Percentiles rank a stretch among this genome's conserved stretches.
phyloP scores from a whole-genome alignment of 2,329 filamentous ascomycete species.

The Plectosphaerella plurivora region DNA sequence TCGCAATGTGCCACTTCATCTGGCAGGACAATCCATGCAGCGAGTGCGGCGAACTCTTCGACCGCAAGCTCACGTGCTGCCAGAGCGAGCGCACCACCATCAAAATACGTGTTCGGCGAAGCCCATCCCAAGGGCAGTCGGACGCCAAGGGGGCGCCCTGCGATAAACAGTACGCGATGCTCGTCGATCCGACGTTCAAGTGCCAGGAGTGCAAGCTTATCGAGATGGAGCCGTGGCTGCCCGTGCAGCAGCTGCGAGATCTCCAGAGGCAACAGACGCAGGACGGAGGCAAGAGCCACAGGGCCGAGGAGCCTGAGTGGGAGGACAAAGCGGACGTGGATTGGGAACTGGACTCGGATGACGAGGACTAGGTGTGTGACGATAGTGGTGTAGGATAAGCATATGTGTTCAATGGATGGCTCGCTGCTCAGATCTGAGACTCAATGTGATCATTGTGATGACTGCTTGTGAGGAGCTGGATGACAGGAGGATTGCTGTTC shows the following conservation, averaged over 20 bases:
- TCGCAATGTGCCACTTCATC: slow-evolving; percentile 2
- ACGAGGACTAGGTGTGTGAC: background rate
- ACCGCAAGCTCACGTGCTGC: slow-evolving; percentile 1
- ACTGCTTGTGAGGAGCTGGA: no score
- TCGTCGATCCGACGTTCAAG: background rate
- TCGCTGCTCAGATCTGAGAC: background rate
- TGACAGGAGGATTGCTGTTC: no score
- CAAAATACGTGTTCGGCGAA: background rate
- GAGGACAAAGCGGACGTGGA: background rate
- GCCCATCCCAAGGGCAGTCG: background rate
- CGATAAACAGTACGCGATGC: background rate
- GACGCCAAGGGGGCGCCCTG: background rate
- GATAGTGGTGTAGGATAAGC: background rate
- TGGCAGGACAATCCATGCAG: slow-evolving; percentile 4
- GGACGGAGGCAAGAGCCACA: no score
- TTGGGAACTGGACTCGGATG: background rate
- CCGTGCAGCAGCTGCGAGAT: background rate
- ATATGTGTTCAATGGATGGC: no score
- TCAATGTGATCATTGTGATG: background rate
- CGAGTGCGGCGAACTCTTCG: background rate
- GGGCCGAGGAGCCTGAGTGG: background rate
- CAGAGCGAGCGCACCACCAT: background rate
- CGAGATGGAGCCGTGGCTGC: background rate
- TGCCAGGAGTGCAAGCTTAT: background rate
- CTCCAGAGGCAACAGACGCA: no score